phyloP scores from a whole-genome alignment of 306 rosid species.

The Senna tora region DNA sequence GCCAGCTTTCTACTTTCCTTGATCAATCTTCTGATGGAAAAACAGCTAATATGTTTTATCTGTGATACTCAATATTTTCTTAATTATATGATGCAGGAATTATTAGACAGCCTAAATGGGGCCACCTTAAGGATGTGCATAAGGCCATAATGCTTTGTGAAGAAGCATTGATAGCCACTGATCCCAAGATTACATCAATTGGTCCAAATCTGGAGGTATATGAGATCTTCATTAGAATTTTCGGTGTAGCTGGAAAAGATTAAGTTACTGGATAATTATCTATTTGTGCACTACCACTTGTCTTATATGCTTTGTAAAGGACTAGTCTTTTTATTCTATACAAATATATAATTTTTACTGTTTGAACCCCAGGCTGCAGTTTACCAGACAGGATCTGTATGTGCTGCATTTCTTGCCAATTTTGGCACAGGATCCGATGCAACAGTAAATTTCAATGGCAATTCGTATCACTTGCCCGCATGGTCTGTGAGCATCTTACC shows the following conservation, averaged over 20 bases:
- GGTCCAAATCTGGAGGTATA: slow-evolving; percentile 80
- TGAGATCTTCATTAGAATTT: not conserved
- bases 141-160: slow-evolving; percentile 87
- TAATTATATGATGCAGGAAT: slow-evolving; percentile 59
- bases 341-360: slow-evolving; percentile 15
- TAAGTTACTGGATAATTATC: not conserved
- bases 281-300: not conserved
- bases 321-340: slow-evolving; percentile 5
- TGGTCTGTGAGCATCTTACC: slow-evolving; percentile 99
- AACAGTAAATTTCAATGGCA: slow-evolving; percentile 72
- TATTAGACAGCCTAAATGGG: slow-evolving; percentile 95
- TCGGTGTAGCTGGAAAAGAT: not conserved
- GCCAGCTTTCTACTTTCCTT: slow-evolving; percentile 34
- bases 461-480: slow-evolving; percentile 79
- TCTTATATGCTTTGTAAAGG: slow-evolving; percentile 22
- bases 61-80: slow-evolving; percentile 22
- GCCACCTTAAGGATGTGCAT: slow-evolving; percentile 89
- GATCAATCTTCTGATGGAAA: not conserved
- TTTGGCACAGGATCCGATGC: slow-evolving; percentile 61
- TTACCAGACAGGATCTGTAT: slow-evolving; percentile 67
- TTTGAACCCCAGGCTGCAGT: slow-evolving; percentile 68
- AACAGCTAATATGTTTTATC: not conserved
- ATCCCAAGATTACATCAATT: slow-evolving; percentile 69
- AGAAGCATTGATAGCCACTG: slow-evolving; percentile 76
- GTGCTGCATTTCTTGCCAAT: slow-evolving; percentile 92